phyloP scores from a whole-genome alignment of 1,284 basidiomycete species.

The Moesziomyces sp. region DNA sequence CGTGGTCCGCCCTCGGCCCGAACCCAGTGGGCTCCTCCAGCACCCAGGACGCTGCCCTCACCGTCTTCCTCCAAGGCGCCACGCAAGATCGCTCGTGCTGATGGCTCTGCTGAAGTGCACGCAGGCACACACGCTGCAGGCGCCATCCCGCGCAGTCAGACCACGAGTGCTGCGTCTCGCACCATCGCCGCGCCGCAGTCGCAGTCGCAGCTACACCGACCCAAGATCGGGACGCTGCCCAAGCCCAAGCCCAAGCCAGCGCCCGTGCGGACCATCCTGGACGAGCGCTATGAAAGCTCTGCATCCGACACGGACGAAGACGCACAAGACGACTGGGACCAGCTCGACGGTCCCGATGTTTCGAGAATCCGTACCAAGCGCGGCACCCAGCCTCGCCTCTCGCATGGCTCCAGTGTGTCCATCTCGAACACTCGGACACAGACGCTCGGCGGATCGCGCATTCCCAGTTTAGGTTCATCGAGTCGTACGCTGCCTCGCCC shows the following conservation, averaged over 20 bases:
- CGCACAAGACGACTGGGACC: conserved; percentile 3
- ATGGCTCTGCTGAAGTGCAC: conserved; percentile 23
- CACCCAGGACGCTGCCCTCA: conserved; percentile 8
- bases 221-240: conserved; percentile 37
- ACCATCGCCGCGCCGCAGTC: not conserved
- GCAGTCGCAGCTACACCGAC: conserved; percentile 7
- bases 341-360: conserved; percentile 25
- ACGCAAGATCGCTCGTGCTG: conserved; percentile 30
- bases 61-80: conserved; percentile 20
- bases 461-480: conserved; percentile 25
- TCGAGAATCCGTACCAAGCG: conserved; percentile 30
- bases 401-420: no score
- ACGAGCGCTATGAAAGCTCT: conserved; percentile 10
- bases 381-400: not conserved
- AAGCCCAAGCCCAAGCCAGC: conserved; percentile 11
- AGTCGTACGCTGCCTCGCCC: not conserved
- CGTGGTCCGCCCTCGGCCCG: conserved; percentile 38
- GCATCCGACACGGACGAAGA: conserved; percentile 6
- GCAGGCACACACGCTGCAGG: conserved; percentile 1
- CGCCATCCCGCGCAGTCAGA: conserved; percentile 10
- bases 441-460: conserved; percentile 7
- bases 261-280: conserved; percentile 25
- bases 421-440: not conserved
- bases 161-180: conserved; percentile 10
- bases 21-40: conserved; percentile 12